phyloP scores from a whole-genome alignment of 148 eudicot genomes.

The Pharnaceum exiguum region DNA sequence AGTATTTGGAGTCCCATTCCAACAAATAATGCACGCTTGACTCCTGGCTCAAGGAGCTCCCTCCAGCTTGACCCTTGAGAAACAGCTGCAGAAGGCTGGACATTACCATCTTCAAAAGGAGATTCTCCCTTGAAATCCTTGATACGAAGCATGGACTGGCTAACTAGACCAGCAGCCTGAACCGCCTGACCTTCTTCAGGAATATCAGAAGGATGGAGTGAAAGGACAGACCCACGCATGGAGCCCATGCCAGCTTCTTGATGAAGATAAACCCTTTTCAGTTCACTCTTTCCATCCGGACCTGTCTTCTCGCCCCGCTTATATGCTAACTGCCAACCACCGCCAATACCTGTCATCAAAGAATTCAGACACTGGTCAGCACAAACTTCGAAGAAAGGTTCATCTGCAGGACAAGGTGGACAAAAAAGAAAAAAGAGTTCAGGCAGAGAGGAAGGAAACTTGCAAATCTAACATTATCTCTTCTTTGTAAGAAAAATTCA shows the following conservation, averaged over 20 bases:
- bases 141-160: constrained; percentile 56
- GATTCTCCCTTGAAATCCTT: constrained; percentile 43
- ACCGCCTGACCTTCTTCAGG: constrained; percentile 46
- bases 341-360: constrained; percentile 55
- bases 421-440: too few species aligned
- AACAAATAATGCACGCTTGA: constrained; percentile 65
- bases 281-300: constrained; percentile 51
- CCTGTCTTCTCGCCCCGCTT: constrained; percentile 38
- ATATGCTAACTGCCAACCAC: constrained; percentile 95
- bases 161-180: constrained; percentile 82
- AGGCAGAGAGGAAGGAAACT: too few species aligned
- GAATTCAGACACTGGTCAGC: neutral
- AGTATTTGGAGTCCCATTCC: constrained; percentile 71
- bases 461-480: too few species aligned
- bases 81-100: constrained; percentile 39
- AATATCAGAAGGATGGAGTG: constrained; percentile 40
- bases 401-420: too few species aligned
- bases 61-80: constrained; percentile 51
- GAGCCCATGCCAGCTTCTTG: constrained; percentile 58
- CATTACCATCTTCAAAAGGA: constrained; percentile 30
- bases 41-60: constrained; percentile 74
- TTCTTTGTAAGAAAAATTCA: too few species aligned
- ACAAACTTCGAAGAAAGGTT: neutral
- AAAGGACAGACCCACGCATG: constrained; percentile 61
- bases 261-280: constrained; percentile 70